Conservation (phyloP, 352 stramenopile genomes). For the Pilasporangium apinafurcum region DNA sequence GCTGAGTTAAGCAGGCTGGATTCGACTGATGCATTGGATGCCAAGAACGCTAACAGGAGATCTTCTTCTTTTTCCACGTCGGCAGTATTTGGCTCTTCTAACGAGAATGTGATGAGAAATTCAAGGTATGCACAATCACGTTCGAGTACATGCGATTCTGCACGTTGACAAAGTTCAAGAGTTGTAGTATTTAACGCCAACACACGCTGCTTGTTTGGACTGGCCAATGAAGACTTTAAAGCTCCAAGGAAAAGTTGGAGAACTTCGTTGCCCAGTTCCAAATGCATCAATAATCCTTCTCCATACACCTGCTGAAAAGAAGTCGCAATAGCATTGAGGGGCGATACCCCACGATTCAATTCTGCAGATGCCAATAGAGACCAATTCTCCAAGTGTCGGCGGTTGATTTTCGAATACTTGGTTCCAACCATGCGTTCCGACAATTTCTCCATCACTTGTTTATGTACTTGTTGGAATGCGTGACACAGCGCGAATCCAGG, state of each 20-base stretch:
- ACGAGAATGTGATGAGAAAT: conserved; percentile 29
- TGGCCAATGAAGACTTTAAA: conserved; percentile 14
- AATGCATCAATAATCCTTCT: conserved; percentile 26
- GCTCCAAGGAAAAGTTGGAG: conserved; percentile 26
- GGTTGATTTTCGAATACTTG: conserved; percentile 42
- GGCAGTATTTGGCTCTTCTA: neutral
- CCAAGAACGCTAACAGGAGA: conserved; percentile 23
- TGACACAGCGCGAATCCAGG: conserved; percentile 56
- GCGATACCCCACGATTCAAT: conserved; percentile 43
- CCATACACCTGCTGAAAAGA: conserved; percentile 69
- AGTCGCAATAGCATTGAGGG: conserved; percentile 34
- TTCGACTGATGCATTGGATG: conserved; percentile 8
- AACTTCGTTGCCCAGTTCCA: conserved; percentile 33
- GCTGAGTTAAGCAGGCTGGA: neutral
- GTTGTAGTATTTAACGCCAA: conserved; percentile 29
- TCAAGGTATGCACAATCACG: conserved; percentile 61
- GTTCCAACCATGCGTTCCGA: conserved; percentile 10
- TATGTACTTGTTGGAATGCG: conserved; percentile 57
- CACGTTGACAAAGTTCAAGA: conserved; percentile 50
- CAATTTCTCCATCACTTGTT: conserved; percentile 33
- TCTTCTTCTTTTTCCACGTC: neutral
- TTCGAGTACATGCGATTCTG: conserved; percentile 41
- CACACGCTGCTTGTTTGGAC: conserved; percentile 24
- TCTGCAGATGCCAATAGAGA: conserved; percentile 55
- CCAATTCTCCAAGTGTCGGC: conserved; percentile 74